Evolutionary conservation across 148 eudicot species (phyloP).

Genomic region (Polygonum maritimum): DNA sequence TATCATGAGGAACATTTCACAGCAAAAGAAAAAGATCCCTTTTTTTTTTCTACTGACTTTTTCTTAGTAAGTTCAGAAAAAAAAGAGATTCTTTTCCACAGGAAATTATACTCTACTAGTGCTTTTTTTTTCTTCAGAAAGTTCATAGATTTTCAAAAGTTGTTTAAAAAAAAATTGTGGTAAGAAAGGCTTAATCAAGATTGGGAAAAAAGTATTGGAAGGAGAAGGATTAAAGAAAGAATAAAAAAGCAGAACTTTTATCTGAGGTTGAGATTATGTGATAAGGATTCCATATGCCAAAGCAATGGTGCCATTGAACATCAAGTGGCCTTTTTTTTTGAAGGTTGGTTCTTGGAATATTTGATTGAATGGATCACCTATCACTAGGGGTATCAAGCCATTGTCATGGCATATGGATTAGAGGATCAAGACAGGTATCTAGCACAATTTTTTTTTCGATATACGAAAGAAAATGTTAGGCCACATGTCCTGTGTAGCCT

Average conservation of each 20-base stretch:
- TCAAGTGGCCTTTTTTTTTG: background rate
- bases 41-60: background rate
- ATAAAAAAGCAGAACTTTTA: background rate
- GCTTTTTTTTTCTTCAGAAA: background rate
- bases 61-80: background rate
- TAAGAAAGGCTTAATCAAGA: background rate
- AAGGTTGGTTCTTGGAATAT: background rate
- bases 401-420: background rate
- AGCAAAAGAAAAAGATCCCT: conserved; percentile 5
- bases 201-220: background rate
- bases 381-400: background rate
- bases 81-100: background rate
- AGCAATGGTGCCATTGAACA: conserved; percentile 1
- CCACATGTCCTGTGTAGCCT: too few species aligned
- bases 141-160: background rate
- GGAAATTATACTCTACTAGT: background rate
- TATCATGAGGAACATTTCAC: background rate
- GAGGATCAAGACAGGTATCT: background rate
- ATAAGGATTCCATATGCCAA: conserved; percentile 11
- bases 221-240: background rate
- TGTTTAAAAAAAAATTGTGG: background rate
- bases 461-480: too few species aligned
- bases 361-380: conserved; percentile 9
- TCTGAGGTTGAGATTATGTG: conserved; percentile 10
- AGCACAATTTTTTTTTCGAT: too few species aligned